Evolutionary conservation across 2,329 filamentous ascomycete species (phyloP), one percentile per base, ranked within the genome.

Genomic region (Orbilia ellipsospora): DNA sequence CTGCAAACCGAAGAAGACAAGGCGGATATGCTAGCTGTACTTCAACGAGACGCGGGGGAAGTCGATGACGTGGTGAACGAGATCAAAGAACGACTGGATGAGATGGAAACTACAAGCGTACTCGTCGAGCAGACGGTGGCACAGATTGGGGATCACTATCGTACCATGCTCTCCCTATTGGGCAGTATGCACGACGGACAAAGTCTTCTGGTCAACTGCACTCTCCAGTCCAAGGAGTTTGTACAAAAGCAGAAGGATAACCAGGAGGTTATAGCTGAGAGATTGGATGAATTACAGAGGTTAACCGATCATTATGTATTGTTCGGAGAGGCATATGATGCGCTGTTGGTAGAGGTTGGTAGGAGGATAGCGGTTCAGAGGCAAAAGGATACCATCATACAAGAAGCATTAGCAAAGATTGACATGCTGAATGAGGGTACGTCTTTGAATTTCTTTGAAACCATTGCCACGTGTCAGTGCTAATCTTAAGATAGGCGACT

Each of bases 271-370:
- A 91, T 98, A 23, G 85, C 86, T 42, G 85, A 83, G 15, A 91
- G 89, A 78, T 87, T 97, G 48, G 84, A 86, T 8, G 92, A 96
- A 80, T 90, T 98, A 82, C 89, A 90, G 61, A 88, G 88, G 20
- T 87, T 97, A 79, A 87, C 89, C 10, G 85, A 88, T n/a, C 92
- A 97, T 79, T 98, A 97, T 82, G 91, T 94, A 75, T 90, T 90
- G 16, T 99, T 98, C 80, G 86, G 92, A 18, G 87, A 89, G 62
- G 92, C 93, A 0, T 98, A 99, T 80, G 91, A 93, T 78, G 89
- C 90, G 18, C 84, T 99, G 12, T 87, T 97, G 23, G 86, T 96
- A 0, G 95, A 99, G 82, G 90, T 93, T 4, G 90, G 91, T 62
- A 86, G 95, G 23, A 87, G 95, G 8, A 88, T 88, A 73, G 85